Base-by-base conservation (phyloP, 2,329 filamentous ascomycete species). In the Claviceps sp. region DNA sequence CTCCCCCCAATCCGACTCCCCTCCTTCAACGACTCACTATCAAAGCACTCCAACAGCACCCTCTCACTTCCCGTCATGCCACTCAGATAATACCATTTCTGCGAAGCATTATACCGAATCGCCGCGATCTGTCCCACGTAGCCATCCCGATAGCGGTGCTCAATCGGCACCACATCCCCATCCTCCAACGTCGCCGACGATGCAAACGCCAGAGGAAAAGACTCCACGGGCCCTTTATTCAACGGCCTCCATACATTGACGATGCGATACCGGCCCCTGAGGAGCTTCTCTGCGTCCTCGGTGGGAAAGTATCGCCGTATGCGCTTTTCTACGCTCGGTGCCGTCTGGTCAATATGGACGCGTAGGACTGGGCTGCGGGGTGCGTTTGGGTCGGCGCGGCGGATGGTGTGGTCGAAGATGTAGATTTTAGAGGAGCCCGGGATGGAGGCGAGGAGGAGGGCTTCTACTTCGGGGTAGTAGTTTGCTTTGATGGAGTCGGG, bases 401-500 rank as follows among this genome's bases (percentile, higher is more conserved):
- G 66, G 56, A 84, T 77, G 5, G 77, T 81, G 65, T 82, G 78
- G 65, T 81, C 77, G 60, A 83, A 84, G 61, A 82, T 79, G 68
- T 78, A 73, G 57, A 81, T 64, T 22, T 73, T 72, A 30, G 62
- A 64, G 2, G 73, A 78, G 3, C 78, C 79, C 56, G n/a, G 59
- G 39, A 41, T 22, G 41, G 8, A 37, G 19, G 7, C 2, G 16
- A 22, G 38, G 13, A 48, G 64, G 19, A 89, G 64, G 48, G 79
- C 67, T 62, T 87, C 81, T 3, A 86, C 79, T 62, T 89, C 85
- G 0, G 82, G 76, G 65, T 90, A 90, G 67, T 89, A 90, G 5
- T 70, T 22, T 4, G 70, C 61, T 61, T 80, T 76, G 64, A 90
- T 82, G 37, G 73, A 72, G 1, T 75, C 76, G 50, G 86, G 81